These are phyloP conservation scores for Fusarium acutatum DNA, from an alignment of 2,329 filamentous ascomycete species.

Conservation along the genomic window DNA sequence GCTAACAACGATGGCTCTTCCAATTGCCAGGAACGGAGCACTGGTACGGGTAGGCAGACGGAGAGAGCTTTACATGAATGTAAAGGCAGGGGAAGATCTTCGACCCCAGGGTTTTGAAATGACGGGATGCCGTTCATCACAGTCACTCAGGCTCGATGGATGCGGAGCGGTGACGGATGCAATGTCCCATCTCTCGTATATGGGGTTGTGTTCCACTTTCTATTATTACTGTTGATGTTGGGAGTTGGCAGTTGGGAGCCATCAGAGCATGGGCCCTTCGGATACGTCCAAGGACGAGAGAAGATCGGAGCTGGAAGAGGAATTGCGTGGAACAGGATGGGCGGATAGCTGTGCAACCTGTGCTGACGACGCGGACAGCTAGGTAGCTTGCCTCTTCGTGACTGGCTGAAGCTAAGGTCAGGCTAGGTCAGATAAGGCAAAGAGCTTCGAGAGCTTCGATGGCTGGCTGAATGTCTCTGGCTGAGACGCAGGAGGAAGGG, in stretches of 20 bases:
- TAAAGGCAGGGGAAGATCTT: slow-evolving; percentile 8
- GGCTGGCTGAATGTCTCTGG: slow-evolving; percentile 30
- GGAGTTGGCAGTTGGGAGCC: slow-evolving; percentile 5
- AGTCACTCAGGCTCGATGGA: slow-evolving; percentile 26
- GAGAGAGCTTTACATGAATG: slow-evolving; percentile 6
- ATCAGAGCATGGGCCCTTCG: slow-evolving; percentile 33
- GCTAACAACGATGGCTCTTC: slow-evolving; percentile 24
- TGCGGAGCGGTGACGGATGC: slow-evolving; percentile 29
- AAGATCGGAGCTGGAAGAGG: slow-evolving; percentile 28
- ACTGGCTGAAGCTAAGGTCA: slow-evolving; percentile 35
- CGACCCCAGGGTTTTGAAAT: slow-evolving; percentile 11
- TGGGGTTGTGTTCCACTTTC: slow-evolving; percentile 25
- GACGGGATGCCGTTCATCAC: slow-evolving; percentile 27
- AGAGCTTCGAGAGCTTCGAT: slow-evolving; percentile 34
- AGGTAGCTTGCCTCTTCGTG: slow-evolving; percentile 11
- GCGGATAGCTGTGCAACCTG: slow-evolving; percentile 18
- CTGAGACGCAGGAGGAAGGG: slow-evolving; percentile 40
- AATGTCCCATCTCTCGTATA: slow-evolving; percentile 27
- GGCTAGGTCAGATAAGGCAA: slow-evolving; percentile 28
- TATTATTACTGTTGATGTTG: slow-evolving; percentile 17
- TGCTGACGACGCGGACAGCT: slow-evolving; percentile 25
- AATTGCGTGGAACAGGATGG: slow-evolving; percentile 31
- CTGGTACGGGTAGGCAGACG: slow-evolving; percentile 1
- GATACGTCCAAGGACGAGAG: slow-evolving; percentile 26
- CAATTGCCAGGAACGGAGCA: slow-evolving; percentile 28